These are phyloP conservation scores for Ballota nigra DNA, from an alignment of 257 asterid species.

Conservation along the genomic window DNA sequence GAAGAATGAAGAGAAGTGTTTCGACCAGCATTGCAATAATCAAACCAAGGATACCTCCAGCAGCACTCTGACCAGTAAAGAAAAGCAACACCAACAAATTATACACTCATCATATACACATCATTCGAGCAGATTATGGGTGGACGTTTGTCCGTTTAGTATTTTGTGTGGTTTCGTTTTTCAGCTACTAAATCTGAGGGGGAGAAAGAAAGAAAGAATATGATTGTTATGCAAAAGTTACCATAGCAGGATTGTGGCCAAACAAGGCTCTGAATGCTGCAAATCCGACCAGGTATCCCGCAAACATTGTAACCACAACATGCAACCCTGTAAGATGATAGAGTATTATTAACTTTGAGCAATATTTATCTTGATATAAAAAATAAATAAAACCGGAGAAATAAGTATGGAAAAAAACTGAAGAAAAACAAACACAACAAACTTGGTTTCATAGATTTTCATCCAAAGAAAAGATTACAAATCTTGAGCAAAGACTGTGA, in stretches of 20 bases:
- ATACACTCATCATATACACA: neutral
- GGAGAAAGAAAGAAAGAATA: neutral
- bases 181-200: neutral
- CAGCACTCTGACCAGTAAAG: conserved; percentile 63
- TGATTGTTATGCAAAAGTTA: conserved; percentile 26
- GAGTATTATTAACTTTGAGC: conserved; percentile 6
- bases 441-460: neutral
- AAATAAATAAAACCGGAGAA: neutral
- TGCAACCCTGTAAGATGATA: conserved; percentile 67
- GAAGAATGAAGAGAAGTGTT: conserved; percentile 72
- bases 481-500: neutral
- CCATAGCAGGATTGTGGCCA: conserved; percentile 73
- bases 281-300: conserved; percentile 86
- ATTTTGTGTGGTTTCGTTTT: neutral
- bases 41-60: conserved; percentile 95
- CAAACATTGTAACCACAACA: conserved; percentile 75
- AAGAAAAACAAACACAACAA: neutral
- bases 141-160: neutral
- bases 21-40: conserved; percentile 87
- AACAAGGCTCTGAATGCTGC: conserved; percentile 91
- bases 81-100: neutral
- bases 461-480: neutral
- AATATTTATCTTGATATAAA: neutral
- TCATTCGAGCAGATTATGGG: neutral
- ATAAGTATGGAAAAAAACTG: neutral